Percentiles rank a stretch among this genome's conserved stretches.
Conservation (phyloP, 306 rosid genomes). For the Potentilla sterilis region DNA sequence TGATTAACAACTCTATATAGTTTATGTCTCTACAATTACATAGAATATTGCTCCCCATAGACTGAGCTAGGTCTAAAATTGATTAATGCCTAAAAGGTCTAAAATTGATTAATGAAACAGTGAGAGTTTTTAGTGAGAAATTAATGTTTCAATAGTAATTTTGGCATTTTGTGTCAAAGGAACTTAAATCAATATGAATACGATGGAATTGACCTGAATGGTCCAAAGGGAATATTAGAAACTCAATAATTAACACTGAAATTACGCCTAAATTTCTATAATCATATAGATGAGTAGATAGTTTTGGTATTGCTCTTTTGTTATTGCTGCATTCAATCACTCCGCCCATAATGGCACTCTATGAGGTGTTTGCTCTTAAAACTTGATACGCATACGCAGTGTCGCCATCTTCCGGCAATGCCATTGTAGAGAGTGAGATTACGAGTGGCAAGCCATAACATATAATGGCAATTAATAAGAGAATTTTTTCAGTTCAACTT, state of each 20-base stretch:
- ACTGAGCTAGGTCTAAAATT: background rate
- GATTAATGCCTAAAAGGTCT: background rate
- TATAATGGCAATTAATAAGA: no score
- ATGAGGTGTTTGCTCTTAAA: constrained; percentile 13
- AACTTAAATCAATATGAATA: background rate
- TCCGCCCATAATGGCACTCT: constrained; percentile 40
- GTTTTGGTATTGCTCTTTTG: background rate
- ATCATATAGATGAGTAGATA: background rate
- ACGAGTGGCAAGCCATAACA: no score
- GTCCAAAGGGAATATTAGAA: background rate
- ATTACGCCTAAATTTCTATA: background rate
- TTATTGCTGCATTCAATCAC: constrained; percentile 30
- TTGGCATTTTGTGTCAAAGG: background rate
- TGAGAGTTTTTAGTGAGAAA: background rate
- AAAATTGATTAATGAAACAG: background rate
- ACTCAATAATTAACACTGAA: background rate
- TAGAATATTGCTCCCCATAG: no score
- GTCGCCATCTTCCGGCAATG: background rate
- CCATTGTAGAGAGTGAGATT: no score
- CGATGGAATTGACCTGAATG: constrained; percentile 2
- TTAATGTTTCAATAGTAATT: background rate
- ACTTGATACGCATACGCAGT: no score
- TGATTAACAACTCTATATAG: no score
- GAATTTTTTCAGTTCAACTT: no score
- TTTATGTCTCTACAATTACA: no score